Base-by-base conservation (phyloP, 345 rosid species). In the thale cress (Arabidopsis thaliana) region DNA sequence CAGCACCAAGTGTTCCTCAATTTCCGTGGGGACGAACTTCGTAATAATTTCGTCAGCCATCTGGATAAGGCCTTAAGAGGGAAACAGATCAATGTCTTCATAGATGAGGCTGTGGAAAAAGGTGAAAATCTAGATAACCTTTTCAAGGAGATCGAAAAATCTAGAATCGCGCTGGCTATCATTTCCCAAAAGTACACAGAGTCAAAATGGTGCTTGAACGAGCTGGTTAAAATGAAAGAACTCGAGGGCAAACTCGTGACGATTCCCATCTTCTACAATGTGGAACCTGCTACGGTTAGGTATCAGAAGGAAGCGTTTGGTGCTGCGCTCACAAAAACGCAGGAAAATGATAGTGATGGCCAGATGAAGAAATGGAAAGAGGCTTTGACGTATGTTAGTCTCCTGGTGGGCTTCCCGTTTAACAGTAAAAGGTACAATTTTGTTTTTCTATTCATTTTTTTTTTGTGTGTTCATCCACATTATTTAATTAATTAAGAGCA, bases 11-110 rank as follows among this genome's bases (percentile, higher is more conserved):
- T 66, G 36, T 66, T 66, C 48, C 58, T 66, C 42, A 66, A 66
- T 67, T 67, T 67, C 49, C 72, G 60, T 1, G 67, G 67, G 32
- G 32, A 50, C 12, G 60, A 67, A 9, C 59, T 67, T 51, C 72
- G 72, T 24, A 0, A 52, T 52, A 3, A 14, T 0, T 67, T 67
- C 59, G 24, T 67, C 6, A 52, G 72, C 72, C 72, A 67, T 14
- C 37, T 67, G 30, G 60, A 28, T 3, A 52, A 37, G 24, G 72
- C 72, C 60, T 23, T 67, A 49, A 8, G 1, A 25, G 25, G 14
- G 2, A 13, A 67, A 37, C 8, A 24, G 38, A 52, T 67, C 14
- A 16, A 52, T 0, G 0, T 24, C 49, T 67, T 67, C 49, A 24
- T 52, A 37, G 72, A 67, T 52, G 48, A 2, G 4, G 2, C 6